These are phyloP conservation scores for Hammondia hammondi DNA, from an alignment of 169 alveolate species.

Conservation along the genomic window DNA sequence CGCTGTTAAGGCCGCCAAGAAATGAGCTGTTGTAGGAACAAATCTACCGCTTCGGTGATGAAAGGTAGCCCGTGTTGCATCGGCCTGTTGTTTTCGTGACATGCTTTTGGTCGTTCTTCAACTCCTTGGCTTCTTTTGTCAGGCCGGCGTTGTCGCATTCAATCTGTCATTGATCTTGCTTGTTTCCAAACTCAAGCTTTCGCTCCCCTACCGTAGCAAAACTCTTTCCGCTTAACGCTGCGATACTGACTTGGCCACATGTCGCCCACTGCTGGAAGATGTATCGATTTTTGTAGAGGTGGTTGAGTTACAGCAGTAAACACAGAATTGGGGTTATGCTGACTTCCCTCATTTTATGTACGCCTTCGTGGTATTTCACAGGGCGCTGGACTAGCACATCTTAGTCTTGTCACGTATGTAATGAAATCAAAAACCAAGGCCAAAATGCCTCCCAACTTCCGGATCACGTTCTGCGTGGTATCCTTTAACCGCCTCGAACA, in stretches of 20 bases:
- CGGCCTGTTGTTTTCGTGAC: background rate
- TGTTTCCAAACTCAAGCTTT: background rate
- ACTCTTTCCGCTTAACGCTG: background rate
- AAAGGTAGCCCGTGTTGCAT: background rate
- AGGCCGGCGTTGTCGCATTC: background rate
- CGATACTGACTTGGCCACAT: background rate
- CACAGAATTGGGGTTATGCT: too few species aligned
- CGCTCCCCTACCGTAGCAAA: background rate
- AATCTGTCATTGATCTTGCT: background rate
- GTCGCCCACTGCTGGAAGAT: too few species aligned
- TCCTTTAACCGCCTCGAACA: too few species aligned
- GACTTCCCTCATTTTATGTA: too few species aligned
- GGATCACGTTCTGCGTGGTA: too few species aligned
- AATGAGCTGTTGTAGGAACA: background rate
- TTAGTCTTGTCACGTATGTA: too few species aligned
- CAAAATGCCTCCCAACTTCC: too few species aligned
- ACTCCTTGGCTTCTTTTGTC: conserved; percentile 10
- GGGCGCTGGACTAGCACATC: too few species aligned
- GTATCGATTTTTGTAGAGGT: too few species aligned
- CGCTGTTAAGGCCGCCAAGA: conserved; percentile 73
- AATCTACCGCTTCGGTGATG: background rate
- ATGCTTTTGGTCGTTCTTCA: background rate
- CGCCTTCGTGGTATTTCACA: too few species aligned
- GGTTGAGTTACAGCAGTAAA: too few species aligned
- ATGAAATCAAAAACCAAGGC: too few species aligned